A percentile compares a stretch with the other conserved stretches of the same genome.
Conservation (phyloP, 768 basidiomycete genomes). For the Agaricus subrufescens region DNA sequence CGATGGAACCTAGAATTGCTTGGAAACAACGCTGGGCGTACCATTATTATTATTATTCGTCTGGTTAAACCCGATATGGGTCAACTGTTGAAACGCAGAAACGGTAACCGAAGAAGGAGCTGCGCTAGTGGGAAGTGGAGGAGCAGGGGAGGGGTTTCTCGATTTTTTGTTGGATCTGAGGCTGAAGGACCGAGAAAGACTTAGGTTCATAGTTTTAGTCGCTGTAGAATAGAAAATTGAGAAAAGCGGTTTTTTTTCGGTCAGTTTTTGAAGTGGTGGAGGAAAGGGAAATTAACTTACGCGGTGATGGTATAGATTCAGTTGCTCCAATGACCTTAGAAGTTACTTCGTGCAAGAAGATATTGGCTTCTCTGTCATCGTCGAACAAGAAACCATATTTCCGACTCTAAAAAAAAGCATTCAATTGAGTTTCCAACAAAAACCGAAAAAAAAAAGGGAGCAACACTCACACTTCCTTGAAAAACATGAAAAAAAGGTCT, state of each 20-base stretch:
- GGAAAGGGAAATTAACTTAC: conserved; percentile 10
- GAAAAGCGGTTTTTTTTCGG: conserved; percentile 11
- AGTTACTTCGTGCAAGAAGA: conserved; percentile 34
- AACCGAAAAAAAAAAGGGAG: neutral
- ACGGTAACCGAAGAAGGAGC: too few relatives aligned
- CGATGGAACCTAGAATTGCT: too few relatives aligned
- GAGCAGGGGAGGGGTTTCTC: conserved; percentile 14
- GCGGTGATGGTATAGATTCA: neutral
- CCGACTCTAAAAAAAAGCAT: conserved; percentile 40
- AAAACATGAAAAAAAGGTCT: conserved; percentile 92
- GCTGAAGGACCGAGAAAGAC: conserved; percentile 21
- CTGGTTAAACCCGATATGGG: too few relatives aligned
- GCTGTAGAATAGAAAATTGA: neutral
- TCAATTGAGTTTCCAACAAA: conserved; percentile 38
- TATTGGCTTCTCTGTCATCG: conserved; percentile 42
- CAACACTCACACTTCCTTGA: conserved; percentile 66
- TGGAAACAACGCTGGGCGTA: too few relatives aligned
- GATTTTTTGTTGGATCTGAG: conserved; percentile 22
- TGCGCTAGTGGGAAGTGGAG: conserved; percentile 10
- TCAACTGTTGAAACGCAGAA: too few relatives aligned
- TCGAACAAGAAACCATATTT: conserved; percentile 49
- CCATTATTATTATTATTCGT: too few relatives aligned
- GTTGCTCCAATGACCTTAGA: conserved; percentile 16
- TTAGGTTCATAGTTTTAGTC: conserved; percentile 12
- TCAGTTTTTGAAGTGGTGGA: too few relatives aligned